These are phyloP conservation scores for Lachancea dasiensis DNA, from an alignment of 805 yeast species.

Conservation along the genomic window DNA sequence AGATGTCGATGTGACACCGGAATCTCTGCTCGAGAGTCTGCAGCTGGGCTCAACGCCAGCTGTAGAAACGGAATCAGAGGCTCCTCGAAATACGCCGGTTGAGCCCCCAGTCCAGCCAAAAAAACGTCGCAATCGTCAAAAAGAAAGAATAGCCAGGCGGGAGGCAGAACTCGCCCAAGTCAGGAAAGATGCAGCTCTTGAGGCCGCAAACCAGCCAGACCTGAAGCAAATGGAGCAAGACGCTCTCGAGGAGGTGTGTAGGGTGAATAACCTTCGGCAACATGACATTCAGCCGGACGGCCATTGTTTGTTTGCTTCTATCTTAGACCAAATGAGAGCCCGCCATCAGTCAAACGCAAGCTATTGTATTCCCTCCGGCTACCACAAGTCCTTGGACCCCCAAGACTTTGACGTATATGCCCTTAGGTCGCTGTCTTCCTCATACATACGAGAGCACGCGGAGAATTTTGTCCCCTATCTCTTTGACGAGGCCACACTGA, in stretches of 20 bases:
- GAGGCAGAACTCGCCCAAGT: conserved; percentile 61
- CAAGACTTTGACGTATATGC: conserved; percentile 30
- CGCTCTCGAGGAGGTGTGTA: conserved; percentile 51
- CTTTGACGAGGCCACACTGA: conserved; percentile 70
- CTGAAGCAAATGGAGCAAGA: conserved; percentile 65
- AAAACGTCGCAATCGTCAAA: conserved; percentile 66
- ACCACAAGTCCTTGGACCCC: background rate
- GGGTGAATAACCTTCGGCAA: conserved; percentile 43
- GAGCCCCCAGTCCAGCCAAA: conserved; percentile 23
- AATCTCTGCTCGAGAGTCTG: conserved; percentile 55
- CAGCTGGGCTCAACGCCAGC: conserved; percentile 33
- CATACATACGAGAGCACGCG: conserved; percentile 55
- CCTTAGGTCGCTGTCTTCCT: conserved; percentile 59
- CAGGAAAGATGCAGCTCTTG: conserved; percentile 61
- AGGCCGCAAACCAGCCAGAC: conserved; percentile 64
- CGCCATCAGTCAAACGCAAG: conserved; percentile 39
- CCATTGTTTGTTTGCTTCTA: conserved; percentile 83
- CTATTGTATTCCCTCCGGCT: conserved; percentile 11
- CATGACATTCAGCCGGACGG: conserved; percentile 86
- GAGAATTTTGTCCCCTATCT: conserved; percentile 76
- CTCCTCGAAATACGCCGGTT: conserved; percentile 7
- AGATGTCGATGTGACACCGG: conserved; percentile 52
- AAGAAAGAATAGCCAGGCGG: conserved; percentile 73
- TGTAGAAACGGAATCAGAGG: conserved; percentile 14
- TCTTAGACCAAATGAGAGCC: conserved; percentile 63